These are phyloP conservation scores for Closterium sp. DNA, from an alignment of 139 green algal genomes.

Conservation along the genomic window DNA sequence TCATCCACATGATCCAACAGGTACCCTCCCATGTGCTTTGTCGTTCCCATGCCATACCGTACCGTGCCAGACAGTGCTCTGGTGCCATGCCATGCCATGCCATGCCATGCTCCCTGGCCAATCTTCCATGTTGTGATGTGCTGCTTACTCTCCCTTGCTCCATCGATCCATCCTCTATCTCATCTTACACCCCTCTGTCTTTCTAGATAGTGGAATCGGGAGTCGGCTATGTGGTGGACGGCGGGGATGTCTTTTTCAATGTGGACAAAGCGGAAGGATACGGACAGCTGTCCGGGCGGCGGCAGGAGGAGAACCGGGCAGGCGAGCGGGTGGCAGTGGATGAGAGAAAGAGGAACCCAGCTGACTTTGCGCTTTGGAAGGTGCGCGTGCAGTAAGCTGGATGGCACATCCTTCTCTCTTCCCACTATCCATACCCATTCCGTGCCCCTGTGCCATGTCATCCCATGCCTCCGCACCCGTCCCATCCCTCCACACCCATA, in stretches of 20 bases:
- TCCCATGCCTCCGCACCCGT: no score
- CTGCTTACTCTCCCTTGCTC: no score
- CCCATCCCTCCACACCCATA: no score
- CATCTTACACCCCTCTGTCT: background rate
- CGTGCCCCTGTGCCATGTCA: no score
- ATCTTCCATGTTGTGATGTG: background rate
- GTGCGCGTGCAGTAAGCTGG: background rate
- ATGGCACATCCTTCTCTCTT: no score
- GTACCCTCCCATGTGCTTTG: background rate
- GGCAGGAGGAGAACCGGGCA: slow-evolving; percentile 75
- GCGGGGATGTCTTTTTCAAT: slow-evolving; percentile 92
- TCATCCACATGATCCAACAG: slow-evolving; percentile 81
- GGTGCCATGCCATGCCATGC: background rate
- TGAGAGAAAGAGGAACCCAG: slow-evolving; percentile 76
- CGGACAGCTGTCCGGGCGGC: slow-evolving; percentile 79
- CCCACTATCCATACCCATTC: no score
- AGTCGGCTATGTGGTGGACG: slow-evolving; percentile 79
- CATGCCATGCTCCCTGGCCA: background rate
- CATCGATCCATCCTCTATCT: no score
- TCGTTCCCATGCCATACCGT: no score
- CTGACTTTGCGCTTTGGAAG: slow-evolving; percentile 93
- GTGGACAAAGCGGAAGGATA: slow-evolving; percentile 80
- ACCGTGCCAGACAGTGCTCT: background rate
- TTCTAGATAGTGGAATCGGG: slow-evolving; percentile 79
- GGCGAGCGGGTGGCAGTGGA: slow-evolving; percentile 88